A percentile compares a stretch with the other conserved stretches of the same genome.
These are phyloP conservation scores for Elaeis oleifera DNA, from an alignment of 202 grass and related monocot species.

Conservation along the genomic window DNA sequence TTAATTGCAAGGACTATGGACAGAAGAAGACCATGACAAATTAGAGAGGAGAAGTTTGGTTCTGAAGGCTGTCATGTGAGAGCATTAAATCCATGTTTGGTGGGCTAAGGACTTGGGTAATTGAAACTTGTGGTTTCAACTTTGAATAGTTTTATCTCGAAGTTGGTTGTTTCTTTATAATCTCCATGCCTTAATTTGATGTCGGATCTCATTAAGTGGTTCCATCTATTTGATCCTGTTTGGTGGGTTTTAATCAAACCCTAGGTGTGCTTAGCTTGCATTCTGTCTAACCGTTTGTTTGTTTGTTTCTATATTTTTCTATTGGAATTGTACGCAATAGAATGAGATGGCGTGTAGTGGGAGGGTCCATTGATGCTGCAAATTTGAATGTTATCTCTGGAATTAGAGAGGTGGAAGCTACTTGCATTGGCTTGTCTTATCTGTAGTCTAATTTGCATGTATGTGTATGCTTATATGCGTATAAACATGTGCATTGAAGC, in stretches of 20 bases:
- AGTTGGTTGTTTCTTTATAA: constrained; percentile 28
- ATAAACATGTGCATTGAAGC: no score
- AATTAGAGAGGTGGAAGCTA: no score
- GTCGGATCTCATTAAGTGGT: constrained; percentile 85
- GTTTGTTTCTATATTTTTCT: no score
- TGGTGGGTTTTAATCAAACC: constrained; percentile 43
- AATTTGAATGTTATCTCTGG: no score
- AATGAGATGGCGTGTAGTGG: no score
- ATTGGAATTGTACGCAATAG: no score
- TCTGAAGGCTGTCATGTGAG: constrained; percentile 44
- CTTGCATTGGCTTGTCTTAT: no score
- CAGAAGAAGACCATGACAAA: not conserved
- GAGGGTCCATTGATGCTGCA: no score
- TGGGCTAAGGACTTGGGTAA: constrained; percentile 33
- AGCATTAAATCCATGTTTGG: constrained; percentile 31
- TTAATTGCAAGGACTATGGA: not conserved
- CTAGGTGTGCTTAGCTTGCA: constrained; percentile 57
- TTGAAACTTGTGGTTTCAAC: constrained; percentile 38
- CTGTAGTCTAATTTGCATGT: no score
- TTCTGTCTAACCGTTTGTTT: constrained; percentile 46
- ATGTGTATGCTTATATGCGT: no score
- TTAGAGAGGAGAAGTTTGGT: not conserved
- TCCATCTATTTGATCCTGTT: constrained; percentile 61
- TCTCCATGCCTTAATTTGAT: constrained; percentile 41
- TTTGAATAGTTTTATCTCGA: constrained; percentile 15